These are phyloP conservation scores for Aspergillus conjunctus DNA, from an alignment of 495 filamentous ascomycete genomes.

Conservation along the genomic window DNA sequence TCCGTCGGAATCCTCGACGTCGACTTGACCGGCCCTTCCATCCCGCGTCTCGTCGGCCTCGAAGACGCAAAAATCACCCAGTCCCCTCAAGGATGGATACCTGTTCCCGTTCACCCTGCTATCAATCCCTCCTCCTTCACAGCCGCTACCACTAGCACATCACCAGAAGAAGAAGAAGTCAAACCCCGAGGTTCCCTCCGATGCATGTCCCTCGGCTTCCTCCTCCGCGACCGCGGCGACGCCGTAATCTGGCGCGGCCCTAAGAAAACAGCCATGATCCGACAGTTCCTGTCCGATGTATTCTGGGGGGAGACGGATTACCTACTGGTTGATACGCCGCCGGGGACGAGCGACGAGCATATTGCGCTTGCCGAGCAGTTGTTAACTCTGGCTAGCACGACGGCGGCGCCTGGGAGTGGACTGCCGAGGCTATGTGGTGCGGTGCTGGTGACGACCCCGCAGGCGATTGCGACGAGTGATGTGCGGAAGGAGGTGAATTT, in stretches of 20 bases:
- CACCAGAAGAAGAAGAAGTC: conserved; percentile 9
- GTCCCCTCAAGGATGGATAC: conserved; percentile 85
- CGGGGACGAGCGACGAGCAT: conserved; percentile 95
- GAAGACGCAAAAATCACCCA: conserved; percentile 89
- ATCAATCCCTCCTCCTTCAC: background rate
- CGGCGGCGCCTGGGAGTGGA: conserved; percentile 28
- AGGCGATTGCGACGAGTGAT: conserved; percentile 90
- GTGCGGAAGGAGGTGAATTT: conserved; percentile 97
- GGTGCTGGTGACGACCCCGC: conserved; percentile 93
- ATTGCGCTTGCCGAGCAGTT: conserved; percentile 90
- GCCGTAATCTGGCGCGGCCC: conserved; percentile 97
- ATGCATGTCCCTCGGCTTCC: conserved; percentile 93
- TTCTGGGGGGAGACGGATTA: conserved; percentile 88
- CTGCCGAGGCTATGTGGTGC: conserved; percentile 69
- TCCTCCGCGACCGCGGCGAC: conserved; percentile 78
- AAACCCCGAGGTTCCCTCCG: conserved; percentile 61
- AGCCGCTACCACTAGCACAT: conserved; percentile 17
- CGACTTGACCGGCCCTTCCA: conserved; percentile 93
- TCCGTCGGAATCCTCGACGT: conserved; percentile 94
- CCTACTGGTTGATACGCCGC: conserved; percentile 92
- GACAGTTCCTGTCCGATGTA: conserved; percentile 90
- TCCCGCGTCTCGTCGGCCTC: conserved; percentile 88
- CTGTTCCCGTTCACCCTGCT: conserved; percentile 72
- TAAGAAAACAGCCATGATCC: conserved; percentile 99
- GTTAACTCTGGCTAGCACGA: conserved; percentile 51